phyloP scores from a whole-genome alignment of 257 asterid genomes.

The Anisodus acutangulus region DNA sequence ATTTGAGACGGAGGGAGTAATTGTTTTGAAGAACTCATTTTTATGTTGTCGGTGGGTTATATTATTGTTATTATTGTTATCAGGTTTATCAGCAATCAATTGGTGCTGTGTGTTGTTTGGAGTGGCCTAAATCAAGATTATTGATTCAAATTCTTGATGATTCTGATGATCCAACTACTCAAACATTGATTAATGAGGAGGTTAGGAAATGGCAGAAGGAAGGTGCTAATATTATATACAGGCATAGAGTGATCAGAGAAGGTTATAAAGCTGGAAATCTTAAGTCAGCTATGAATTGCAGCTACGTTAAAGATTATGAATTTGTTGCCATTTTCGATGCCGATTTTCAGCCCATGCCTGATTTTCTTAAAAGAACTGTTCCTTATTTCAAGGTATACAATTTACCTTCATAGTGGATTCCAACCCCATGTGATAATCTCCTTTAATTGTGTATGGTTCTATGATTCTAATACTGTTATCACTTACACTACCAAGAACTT shows the following conservation, averaged over 20 bases:
- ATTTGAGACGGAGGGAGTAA: too few species aligned
- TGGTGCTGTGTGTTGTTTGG: conserved; percentile 87
- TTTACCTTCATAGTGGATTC: neutral
- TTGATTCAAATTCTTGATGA: conserved; percentile 89
- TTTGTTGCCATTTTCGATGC: conserved; percentile 95
- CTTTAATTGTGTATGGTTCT: neutral
- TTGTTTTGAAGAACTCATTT: neutral
- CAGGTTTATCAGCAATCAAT: conserved; percentile 96
- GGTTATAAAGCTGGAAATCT: conserved; percentile 97
- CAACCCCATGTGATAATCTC: neutral
- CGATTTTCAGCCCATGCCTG: conserved; percentile 88
- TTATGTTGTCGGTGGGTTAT: conserved; percentile 25
- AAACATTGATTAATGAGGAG: conserved; percentile 73
- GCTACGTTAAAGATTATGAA: conserved; percentile 90
- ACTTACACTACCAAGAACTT: neutral
- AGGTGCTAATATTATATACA: conserved; percentile 78
- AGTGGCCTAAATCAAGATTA: conserved; percentile 85
- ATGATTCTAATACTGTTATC: neutral
- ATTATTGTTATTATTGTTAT: neutral
- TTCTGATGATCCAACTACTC: conserved; percentile 76
- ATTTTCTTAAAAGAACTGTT: conserved; percentile 73
- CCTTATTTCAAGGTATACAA: conserved; percentile 84
- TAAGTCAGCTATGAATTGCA: conserved; percentile 88
- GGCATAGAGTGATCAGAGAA: conserved; percentile 86
- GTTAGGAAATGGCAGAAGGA: conserved; percentile 82